A percentile compares a stretch with the other conserved stretches of the same genome.
These are phyloP conservation scores for Aspergillus costaricaensis DNA, from an alignment of 2,329 filamentous ascomycete species.

Conservation along the genomic window DNA sequence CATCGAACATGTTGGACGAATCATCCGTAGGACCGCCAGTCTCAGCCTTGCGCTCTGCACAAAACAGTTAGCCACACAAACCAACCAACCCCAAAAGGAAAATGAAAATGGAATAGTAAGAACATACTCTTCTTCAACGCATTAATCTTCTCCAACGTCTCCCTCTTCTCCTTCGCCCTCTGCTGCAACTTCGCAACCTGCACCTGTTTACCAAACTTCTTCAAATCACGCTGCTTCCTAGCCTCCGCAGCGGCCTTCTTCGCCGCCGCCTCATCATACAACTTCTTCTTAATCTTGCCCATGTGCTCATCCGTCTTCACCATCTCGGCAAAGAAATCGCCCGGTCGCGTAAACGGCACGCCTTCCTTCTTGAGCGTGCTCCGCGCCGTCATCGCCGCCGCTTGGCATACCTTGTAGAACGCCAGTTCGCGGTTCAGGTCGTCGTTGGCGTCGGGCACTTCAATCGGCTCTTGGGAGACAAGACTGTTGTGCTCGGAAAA, in stretches of 20 bases:
- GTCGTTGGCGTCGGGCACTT: conserved; percentile 82
- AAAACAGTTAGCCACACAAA: not conserved
- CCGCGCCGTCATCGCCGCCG: conserved; percentile 73
- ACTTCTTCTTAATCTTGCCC: conserved; percentile 91
- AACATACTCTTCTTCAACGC: conserved; percentile 88
- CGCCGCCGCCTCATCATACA: conserved; percentile 84
- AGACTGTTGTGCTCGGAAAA: conserved; percentile 85
- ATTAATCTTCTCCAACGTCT: conserved; percentile 94
- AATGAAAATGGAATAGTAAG: not conserved
- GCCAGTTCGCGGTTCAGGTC: conserved; percentile 89
- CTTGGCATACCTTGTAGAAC: conserved; percentile 87
- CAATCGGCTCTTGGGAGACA: conserved; percentile 66
- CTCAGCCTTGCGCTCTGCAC: conserved; percentile 73
- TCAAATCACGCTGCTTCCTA: conserved; percentile 86
- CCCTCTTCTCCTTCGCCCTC: conserved; percentile 85
- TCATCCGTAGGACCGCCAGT: conserved; percentile 68
- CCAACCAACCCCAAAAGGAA: not conserved
- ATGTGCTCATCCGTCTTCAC: conserved; percentile 98
- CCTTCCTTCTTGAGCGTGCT: conserved; percentile 76
- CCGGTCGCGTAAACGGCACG: conserved; percentile 81
- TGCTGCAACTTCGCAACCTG: conserved; percentile 96
- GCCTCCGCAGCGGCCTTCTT: conserved; percentile 94
- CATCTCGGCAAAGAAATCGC: conserved; percentile 99
- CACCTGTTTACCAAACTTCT: conserved; percentile 99
- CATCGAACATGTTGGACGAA: conserved; percentile 79